phyloP scores from a whole-genome alignment of 2,329 filamentous ascomycete genomes.

The Didymella glomerata region DNA sequence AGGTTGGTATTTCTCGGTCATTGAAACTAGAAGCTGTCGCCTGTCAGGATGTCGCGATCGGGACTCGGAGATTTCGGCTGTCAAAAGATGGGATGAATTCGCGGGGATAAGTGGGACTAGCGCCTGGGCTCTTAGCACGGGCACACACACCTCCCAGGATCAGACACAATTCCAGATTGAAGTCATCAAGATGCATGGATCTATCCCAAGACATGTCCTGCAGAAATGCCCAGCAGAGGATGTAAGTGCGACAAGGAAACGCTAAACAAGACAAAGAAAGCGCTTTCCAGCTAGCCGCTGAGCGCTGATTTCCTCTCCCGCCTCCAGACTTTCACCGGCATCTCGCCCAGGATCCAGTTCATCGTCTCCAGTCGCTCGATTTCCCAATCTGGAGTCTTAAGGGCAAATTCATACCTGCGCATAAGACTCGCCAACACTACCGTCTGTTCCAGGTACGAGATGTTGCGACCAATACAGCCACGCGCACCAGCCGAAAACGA shows the following conservation, averaged over 20 bases:
- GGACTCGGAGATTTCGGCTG: constrained; percentile 6
- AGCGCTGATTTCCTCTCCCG: constrained; percentile 31
- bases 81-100: constrained; percentile 12
- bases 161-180: not conserved
- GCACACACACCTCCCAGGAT: constrained; percentile 3
- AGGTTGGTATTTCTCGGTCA: not conserved
- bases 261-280: constrained; percentile 3
- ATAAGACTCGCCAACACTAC: constrained; percentile 46
- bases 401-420: constrained; percentile 51
- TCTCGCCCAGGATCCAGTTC: constrained; percentile 50
- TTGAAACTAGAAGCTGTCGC: not conserved
- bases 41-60: constrained; percentile 2
- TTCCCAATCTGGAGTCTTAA: constrained; percentile 48
- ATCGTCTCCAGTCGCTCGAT: constrained; percentile 49
- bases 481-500: constrained; percentile 41
- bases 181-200: not conserved
- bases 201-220: constrained; percentile 1
- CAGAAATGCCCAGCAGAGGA: constrained; percentile 1
- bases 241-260: constrained; percentile 2
- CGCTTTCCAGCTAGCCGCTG: constrained; percentile 18
- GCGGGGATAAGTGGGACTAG: constrained; percentile 26
- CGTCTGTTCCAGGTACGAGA: constrained; percentile 44
- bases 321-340: constrained; percentile 52
- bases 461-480: constrained; percentile 45
- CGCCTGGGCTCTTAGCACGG: constrained; percentile 8